Evolutionary conservation across 1,284 basidiomycete species (phyloP), one percentile per base, ranked within the genome.

Genomic region (Cryptococcus sp.): DNA sequence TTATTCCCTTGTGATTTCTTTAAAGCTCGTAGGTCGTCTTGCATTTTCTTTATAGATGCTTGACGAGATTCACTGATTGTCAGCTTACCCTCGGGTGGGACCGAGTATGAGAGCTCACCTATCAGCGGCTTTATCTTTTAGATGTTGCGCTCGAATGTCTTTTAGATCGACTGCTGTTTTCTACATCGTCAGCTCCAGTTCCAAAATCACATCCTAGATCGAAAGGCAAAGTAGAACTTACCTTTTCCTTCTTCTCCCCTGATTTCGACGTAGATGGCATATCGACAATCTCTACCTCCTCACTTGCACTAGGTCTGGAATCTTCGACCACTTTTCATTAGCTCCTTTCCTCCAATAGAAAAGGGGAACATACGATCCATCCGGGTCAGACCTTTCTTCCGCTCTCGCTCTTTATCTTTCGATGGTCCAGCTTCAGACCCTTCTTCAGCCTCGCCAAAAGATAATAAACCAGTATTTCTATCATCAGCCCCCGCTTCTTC

Each of bases 401-500:
- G 85, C 57, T 83, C 79, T 1, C 41, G 60, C 24, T 60, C 75
- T 64, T 2, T 78, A 66, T 4, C 77, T 78, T 19, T 80, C 21
- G 18, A 23, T 19, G 41, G 41, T 5, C 28, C 28, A 13, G 13
- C 79, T 44, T 79, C 83, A n/a, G 76, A 81, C 19, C 65, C 80
- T 21, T 82, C 87, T 50, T 86, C 88, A 25, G 90, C 87, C 5
- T 80, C 87, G 16, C 85, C 91, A 70, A 97, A 97, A 48, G 89
- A 92, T 50, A 96, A 73, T 11, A 97, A 73, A 48, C 85, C 87
- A 3, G 88, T 87, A 62, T 97, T 89, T 72, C 91, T 96, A 55
- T 19, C 22, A 46, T 41, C 24, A 45, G 52, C 41, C 11, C 21
- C 9, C 39, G 9, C 9, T 9, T 13, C 39, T 19, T 14, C 39